Evolutionary conservation across 164 flowering plant genomes (phyloP).

Genomic region (Buxus sempervirens): DNA sequence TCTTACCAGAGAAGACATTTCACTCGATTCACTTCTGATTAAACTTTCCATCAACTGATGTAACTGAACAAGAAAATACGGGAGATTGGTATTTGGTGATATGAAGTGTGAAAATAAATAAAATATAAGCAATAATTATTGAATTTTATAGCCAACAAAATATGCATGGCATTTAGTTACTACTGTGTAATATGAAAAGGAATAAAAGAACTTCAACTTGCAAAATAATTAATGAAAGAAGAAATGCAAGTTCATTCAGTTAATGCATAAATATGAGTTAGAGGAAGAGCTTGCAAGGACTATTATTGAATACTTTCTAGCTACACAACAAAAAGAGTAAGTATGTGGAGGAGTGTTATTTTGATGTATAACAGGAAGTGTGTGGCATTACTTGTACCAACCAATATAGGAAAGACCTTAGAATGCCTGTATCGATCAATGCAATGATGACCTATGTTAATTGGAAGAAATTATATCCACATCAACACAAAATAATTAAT

Average conservation of each 20-base stretch:
- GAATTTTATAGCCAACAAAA: neutral
- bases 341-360: too few species aligned
- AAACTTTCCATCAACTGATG: constrained; percentile 66
- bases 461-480: too few species aligned
- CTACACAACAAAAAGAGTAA: too few species aligned
- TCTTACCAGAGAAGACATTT: constrained; percentile 54
- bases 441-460: too few species aligned
- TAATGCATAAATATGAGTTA: neutral
- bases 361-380: too few species aligned
- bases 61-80: constrained; percentile 45
- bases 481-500: too few species aligned
- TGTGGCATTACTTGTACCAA: too few species aligned
- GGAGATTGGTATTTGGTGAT: neutral
- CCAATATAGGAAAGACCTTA: too few species aligned
- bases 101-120: neutral
- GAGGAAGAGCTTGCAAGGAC: neutral
- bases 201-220: neutral
- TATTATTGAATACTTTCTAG: neutral
- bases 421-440: too few species aligned
- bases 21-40: constrained; percentile 47
- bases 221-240: too few species aligned
- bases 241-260: neutral
- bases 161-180: neutral
- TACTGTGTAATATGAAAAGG: neutral
- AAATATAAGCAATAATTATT: neutral